Evolutionary conservation across 139 green algal species (phyloP).

Genomic region (Micractinium sp.): DNA sequence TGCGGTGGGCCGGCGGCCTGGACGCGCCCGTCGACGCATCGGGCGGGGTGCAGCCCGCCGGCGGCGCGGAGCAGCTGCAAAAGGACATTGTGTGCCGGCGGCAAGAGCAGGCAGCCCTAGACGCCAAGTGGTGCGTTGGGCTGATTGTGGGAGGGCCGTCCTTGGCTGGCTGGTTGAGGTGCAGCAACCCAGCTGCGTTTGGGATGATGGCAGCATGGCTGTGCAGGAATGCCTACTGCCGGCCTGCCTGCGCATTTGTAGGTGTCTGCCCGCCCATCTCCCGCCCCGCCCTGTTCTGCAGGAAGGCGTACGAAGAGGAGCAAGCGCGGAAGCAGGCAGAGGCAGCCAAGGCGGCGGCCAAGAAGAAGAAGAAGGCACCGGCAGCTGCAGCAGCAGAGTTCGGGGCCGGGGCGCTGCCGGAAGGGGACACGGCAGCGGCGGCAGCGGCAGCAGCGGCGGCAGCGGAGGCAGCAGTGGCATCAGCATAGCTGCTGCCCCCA

Average conservation of each 20-base stretch:
- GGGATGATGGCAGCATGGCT: background rate
- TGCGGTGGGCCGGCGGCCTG: conserved; percentile 16
- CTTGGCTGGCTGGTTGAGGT: background rate
- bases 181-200: background rate
- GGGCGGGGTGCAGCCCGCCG: background rate
- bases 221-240: background rate
- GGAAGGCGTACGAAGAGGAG: background rate
- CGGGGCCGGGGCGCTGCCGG: background rate
- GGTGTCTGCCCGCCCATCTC: background rate
- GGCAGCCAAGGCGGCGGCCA: conserved; percentile 14
- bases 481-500: no score
- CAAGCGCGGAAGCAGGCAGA: background rate
- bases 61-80: background rate
- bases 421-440: background rate
- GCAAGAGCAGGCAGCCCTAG: background rate
- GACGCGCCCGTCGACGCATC: conserved; percentile 5
- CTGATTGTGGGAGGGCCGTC: background rate
- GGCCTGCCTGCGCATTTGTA: no score
- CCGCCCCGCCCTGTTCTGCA: background rate
- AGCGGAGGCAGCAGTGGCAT: background rate
- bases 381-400: background rate
- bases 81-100: background rate
- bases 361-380: conserved; percentile 2
- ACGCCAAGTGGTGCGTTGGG: background rate
- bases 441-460: background rate